These are phyloP conservation scores for Aspergillus flavus DNA, from an alignment of 2,329 filamentous ascomycete species.

Conservation along the genomic window DNA sequence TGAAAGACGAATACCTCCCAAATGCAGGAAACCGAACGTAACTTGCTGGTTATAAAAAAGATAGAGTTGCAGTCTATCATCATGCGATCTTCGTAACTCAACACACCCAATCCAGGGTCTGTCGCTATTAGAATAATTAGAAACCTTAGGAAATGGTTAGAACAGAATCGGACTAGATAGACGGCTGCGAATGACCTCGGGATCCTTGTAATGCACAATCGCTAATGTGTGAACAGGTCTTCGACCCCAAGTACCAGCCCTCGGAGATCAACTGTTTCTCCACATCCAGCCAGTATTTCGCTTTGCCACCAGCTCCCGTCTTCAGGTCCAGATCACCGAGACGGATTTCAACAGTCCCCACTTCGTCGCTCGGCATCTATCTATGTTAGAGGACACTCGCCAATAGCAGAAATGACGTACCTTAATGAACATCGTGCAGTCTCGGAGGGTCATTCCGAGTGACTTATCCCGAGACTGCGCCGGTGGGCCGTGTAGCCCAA, in stretches of 20 bases:
- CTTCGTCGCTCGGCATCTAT: slow-evolving; percentile 39
- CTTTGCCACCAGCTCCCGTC: slow-evolving; percentile 63
- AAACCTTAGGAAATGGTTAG: not conserved
- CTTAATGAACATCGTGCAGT: slow-evolving; percentile 75
- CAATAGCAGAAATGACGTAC: slow-evolving; percentile 40
- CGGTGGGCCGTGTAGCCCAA: slow-evolving; percentile 39
- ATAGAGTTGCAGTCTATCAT: slow-evolving; percentile 9
- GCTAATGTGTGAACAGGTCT: slow-evolving; percentile 31
- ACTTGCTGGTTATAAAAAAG: not conserved
- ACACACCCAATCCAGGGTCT: not conserved
- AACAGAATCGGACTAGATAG: slow-evolving; percentile 13
- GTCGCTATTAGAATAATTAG: slow-evolving; percentile 2
- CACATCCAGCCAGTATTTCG: slow-evolving; percentile 67
- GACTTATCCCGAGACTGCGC: slow-evolving; percentile 54
- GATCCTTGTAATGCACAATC: slow-evolving; percentile 37
- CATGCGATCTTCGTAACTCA: slow-evolving; percentile 14
- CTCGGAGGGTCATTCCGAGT: slow-evolving; percentile 77
- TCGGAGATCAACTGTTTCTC: slow-evolving; percentile 66
- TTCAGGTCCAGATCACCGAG: slow-evolving; percentile 80
- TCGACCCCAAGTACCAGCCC: slow-evolving; percentile 65
- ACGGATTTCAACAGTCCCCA: slow-evolving; percentile 47
- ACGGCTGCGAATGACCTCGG: slow-evolving; percentile 19
- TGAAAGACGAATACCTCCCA: not conserved
- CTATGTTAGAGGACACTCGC: not conserved
- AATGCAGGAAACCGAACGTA: not conserved